Evolutionary conservation across 345 rosid genomes (phyloP).

Genomic region (Gossypium mustelinum): DNA sequence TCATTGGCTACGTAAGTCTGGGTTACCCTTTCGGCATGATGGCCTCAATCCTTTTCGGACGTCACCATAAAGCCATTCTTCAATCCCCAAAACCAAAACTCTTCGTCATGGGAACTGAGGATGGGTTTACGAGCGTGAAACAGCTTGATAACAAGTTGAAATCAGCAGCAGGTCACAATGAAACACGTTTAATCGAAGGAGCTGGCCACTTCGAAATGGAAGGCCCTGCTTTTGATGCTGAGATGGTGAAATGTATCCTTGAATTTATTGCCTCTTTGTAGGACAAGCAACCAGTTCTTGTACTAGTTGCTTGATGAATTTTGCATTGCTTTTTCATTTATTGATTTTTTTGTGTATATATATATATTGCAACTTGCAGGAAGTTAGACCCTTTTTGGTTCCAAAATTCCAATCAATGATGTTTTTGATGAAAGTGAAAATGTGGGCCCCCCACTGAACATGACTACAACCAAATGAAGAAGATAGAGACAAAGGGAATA

Average conservation of each 20-base stretch:
- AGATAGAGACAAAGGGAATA: background rate
- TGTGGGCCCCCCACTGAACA: background rate
- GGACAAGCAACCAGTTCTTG: constrained; percentile 7
- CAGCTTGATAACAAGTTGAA: constrained; percentile 82
- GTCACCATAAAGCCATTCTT: constrained; percentile 78
- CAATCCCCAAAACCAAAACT: constrained; percentile 78
- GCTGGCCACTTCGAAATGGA: constrained; percentile 93
- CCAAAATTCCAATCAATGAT: background rate
- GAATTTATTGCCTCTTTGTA: constrained; percentile 57
- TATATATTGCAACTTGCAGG: constrained; percentile 27
- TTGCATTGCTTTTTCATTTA: background rate
- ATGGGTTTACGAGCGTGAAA: constrained; percentile 82
- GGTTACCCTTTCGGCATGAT: constrained; percentile 86
- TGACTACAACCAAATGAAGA: background rate
- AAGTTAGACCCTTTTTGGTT: background rate
- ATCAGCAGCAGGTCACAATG: constrained; percentile 49
- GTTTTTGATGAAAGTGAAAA: background rate
- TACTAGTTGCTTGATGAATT: background rate
- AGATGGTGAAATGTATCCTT: constrained; percentile 61
- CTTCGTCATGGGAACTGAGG: constrained; percentile 90
- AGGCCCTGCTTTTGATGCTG: constrained; percentile 77
- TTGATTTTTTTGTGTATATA: background rate
- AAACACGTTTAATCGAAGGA: constrained; percentile 36
- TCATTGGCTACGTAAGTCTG: constrained; percentile 72
- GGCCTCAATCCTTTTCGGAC: constrained; percentile 29